Conservation (phyloP, 2,329 filamentous ascomycete species). For the Cladosporium phlei region DNA sequence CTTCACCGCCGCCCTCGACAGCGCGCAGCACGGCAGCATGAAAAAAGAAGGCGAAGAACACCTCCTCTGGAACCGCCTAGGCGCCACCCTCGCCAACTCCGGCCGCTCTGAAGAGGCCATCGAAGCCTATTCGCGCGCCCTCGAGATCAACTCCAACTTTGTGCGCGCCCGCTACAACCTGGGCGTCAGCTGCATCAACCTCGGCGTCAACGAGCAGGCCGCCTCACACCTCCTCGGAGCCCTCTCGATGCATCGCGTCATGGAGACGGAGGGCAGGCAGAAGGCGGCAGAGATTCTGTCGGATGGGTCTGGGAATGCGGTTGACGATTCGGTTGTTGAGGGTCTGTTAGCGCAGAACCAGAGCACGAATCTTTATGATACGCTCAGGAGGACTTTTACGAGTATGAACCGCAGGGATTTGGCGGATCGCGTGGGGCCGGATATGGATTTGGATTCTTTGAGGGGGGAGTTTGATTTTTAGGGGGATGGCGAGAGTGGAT, state of each 20-base stretch:
- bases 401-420: conserved; percentile 90
- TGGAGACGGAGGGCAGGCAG: conserved; percentile 78
- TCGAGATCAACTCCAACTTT: conserved; percentile 89
- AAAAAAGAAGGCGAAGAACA: conserved; percentile 86
- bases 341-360: conserved; percentile 91
- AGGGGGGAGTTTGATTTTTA: conserved; percentile 88
- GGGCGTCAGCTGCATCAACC: conserved; percentile 94
- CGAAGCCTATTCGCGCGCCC: conserved; percentile 87
- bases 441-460: conserved; percentile 87
- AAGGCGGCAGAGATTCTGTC: conserved; percentile 75
- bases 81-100: conserved; percentile 91
- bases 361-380: conserved; percentile 95
- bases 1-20: conserved; percentile 86
- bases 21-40: conserved; percentile 73
- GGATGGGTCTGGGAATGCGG: conserved; percentile 48
- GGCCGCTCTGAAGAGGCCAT: conserved; percentile 94
- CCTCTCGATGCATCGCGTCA: conserved; percentile 89
- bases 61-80: conserved; percentile 93
- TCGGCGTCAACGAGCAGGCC: conserved; percentile 88
- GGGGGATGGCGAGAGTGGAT: no score
- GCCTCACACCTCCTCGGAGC: conserved; percentile 89
- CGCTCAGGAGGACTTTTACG: conserved; percentile 85
- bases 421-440: conserved; percentile 78
- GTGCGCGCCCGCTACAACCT: conserved; percentile 96
- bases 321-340: conserved; percentile 70